Evolutionary conservation across 2,329 filamentous ascomycete species (phyloP).

Genomic region (Diaporthe citriasiana): DNA sequence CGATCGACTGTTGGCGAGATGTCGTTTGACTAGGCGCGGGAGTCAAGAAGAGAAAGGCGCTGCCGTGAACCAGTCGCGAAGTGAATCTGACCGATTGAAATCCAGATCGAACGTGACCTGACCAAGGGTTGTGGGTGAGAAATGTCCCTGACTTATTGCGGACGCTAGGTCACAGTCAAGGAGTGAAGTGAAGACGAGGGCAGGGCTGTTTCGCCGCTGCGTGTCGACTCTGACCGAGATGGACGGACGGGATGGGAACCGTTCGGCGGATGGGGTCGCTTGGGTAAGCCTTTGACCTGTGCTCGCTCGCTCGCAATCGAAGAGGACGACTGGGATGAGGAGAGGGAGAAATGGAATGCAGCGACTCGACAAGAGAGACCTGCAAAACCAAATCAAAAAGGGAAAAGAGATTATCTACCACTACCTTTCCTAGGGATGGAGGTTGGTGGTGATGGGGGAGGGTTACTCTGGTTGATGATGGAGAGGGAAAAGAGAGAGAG

Average conservation of each 20-base stretch:
- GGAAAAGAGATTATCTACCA: constrained; percentile 40
- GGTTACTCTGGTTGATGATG: constrained; percentile 40
- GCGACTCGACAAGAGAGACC: constrained; percentile 36
- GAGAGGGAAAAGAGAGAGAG: constrained; percentile 33
- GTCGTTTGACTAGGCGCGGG: constrained; percentile 11
- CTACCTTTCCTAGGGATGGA: constrained; percentile 41
- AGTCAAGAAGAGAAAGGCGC: constrained; percentile 37
- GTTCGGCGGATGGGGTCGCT: constrained; percentile 28
- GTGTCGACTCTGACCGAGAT: constrained; percentile 27
- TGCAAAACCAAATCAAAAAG: constrained; percentile 41
- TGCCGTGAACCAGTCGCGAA: constrained; percentile 33
- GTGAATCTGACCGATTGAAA: constrained; percentile 35
- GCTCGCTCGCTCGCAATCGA: constrained; percentile 39
- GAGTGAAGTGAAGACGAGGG: constrained; percentile 33
- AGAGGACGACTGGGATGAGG: constrained; percentile 21
- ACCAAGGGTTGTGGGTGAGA: constrained; percentile 15
- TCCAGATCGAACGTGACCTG: constrained; percentile 21
- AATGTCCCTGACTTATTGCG: constrained; percentile 17
- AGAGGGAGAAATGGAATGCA: constrained; percentile 38
- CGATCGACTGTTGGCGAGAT: constrained; percentile 9
- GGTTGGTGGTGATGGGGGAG: constrained; percentile 43
- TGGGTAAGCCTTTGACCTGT: constrained; percentile 33
- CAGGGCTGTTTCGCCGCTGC: constrained; percentile 22
- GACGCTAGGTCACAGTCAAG: constrained; percentile 35
- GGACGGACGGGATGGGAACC: constrained; percentile 27